phyloP scores from a whole-genome alignment of 345 rosid species.

The Eucalyptus brandiana region DNA sequence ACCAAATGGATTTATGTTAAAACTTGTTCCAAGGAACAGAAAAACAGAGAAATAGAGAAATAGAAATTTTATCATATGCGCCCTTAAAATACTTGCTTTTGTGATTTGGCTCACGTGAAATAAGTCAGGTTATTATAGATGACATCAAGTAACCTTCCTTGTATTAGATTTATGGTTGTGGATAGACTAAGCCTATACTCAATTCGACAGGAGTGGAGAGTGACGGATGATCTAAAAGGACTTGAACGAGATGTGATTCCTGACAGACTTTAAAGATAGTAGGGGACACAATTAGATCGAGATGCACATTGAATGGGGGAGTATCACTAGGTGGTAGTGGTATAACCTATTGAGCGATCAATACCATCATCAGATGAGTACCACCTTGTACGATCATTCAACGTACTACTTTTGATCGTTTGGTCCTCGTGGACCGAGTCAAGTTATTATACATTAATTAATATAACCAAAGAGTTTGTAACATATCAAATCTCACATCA shows the following conservation, averaged over 20 bases:
- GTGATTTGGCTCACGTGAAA: background rate
- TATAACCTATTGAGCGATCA: background rate
- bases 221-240: background rate
- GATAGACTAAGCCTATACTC: background rate
- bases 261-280: background rate
- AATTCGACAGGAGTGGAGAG: background rate
- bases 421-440: background rate
- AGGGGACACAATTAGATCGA: background rate
- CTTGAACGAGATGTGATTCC: background rate
- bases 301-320: background rate
- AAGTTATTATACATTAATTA: background rate
- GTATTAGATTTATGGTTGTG: background rate
- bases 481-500: background rate
- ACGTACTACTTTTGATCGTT: background rate
- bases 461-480: background rate
- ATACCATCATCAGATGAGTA: background rate
- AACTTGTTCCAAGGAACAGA: rapidly evolving
- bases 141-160: background rate
- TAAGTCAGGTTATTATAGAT: background rate
- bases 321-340: background rate
- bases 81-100: background rate
- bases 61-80: rapidly evolving
- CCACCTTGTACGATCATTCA: background rate
- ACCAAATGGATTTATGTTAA: rapidly evolving
- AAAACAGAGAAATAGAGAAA: too few relatives aligned